phyloP scores from a whole-genome alignment of 306 rosid species.

The Trifolium pratense region DNA sequence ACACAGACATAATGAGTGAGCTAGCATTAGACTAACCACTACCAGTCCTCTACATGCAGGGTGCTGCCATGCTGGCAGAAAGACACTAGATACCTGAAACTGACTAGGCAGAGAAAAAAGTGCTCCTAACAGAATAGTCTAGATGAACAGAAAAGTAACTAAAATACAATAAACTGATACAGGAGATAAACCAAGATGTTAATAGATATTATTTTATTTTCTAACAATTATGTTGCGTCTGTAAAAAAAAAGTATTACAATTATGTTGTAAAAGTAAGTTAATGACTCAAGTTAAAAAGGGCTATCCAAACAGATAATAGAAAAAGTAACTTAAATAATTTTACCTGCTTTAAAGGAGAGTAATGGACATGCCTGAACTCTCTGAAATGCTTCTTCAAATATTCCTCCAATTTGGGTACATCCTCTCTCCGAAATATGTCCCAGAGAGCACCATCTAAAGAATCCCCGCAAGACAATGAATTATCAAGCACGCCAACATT shows the following conservation, averaged over 20 bases:
- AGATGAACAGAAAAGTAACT: no score
- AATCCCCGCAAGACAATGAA: slow-evolving; percentile 37
- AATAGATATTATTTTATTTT: no score
- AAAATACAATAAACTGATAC: no score
- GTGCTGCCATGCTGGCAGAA: background rate
- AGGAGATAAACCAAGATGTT: background rate
- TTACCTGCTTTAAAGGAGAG: slow-evolving; percentile 69
- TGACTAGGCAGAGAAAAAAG: no score
- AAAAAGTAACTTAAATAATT: background rate
- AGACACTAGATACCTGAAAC: background rate
- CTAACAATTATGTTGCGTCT: no score
- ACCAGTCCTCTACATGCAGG: background rate
- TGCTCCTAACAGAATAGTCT: no score
- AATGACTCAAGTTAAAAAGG: background rate
- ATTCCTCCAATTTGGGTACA: slow-evolving; percentile 74
- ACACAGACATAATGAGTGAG: background rate
- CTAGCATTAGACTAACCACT: background rate
- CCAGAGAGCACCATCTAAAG: slow-evolving; percentile 80
- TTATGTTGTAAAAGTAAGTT: no score
- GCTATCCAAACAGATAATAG: background rate
- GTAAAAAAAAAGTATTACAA: no score
- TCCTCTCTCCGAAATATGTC: slow-evolving; percentile 93
- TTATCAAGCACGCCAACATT: background rate
- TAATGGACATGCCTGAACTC: slow-evolving; percentile 78
- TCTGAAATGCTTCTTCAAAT: slow-evolving; percentile 69